These are phyloP conservation scores for Malus fusca DNA, from an alignment of 306 rosid species.

Conservation along the genomic window DNA sequence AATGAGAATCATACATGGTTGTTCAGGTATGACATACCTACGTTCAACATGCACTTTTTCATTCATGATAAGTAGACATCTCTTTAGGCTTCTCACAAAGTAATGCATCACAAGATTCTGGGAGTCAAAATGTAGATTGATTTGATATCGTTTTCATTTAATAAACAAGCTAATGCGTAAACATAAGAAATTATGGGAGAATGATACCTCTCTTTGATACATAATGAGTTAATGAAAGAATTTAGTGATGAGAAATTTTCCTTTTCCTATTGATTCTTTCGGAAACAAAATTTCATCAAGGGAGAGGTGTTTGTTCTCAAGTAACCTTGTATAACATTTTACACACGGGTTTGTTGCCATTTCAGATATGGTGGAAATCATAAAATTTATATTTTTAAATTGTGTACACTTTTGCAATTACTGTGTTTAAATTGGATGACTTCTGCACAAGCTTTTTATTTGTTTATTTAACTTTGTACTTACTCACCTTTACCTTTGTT, in stretches of 20 bases:
- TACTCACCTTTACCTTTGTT: constrained; percentile 20
- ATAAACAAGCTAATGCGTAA: neutral
- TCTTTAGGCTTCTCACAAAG: too few relatives aligned
- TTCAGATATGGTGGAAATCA: neutral
- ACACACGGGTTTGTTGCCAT: neutral
- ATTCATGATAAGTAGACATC: too few relatives aligned
- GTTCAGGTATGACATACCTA: too few relatives aligned
- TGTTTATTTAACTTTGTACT: neutral
- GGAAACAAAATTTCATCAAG: neutral
- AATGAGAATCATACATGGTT: too few relatives aligned
- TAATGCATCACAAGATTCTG: too few relatives aligned
- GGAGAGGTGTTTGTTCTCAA: neutral
- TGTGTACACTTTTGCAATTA: neutral
- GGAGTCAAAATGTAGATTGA: neutral
- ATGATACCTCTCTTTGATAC: neutral
- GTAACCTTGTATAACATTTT: neutral
- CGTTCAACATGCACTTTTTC: too few relatives aligned
- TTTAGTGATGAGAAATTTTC: neutral
- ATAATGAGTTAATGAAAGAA: neutral
- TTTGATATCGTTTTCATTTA: neutral
- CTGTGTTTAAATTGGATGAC: neutral
- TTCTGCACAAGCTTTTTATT: neutral
- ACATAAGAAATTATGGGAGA: neutral
- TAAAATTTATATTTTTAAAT: neutral
- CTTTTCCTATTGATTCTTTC: neutral